Base-by-base conservation (phyloP, 176 grass and related monocot species). In the sorghum (Sorghum bicolor) region DNA sequence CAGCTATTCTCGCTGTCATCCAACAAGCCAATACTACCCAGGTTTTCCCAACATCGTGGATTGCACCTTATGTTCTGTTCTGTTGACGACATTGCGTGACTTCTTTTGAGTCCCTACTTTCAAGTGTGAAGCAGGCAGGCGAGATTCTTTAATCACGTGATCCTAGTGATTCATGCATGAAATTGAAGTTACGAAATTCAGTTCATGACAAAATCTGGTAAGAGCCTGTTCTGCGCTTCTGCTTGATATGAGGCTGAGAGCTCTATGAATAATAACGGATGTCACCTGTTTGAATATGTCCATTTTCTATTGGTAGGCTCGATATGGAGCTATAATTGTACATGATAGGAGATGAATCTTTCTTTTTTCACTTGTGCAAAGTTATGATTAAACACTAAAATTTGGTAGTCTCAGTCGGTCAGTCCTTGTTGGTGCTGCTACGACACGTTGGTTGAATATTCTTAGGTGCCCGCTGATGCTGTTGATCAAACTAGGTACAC, bases 1-100 rank as follows among this genome's bases (percentile, higher is more conserved):
- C 84, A 90, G 84, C 85, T 53, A n/a, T 73, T 83, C 84, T 87
- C 75, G 75, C 68, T 87, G 84, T 87, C 80, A 82, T 55, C 32
- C 41, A n/a, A 66, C 48, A 80, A 84, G 67, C n/a, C 68, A 20
- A 69, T 87, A 64, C 39, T 88, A 63, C n/a, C 25, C 38, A 61
- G 61, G 26, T 75, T 61, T 55, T 61, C 57, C 7, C 33, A 41
- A 17, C 65, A 58, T n/a, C 16, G 20, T 19, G 55, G 28, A 63
- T 64, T 34, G 29, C 39, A 20, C 26, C 70, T 48, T 82, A 11
- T 70, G 53, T 72, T 69, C 19, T 83, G 19, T 78, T 64, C 32
- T n/a, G n/a, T 33, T 48, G 2, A 19, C 12, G 34, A 29, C 36
- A 41, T 17, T 67, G 41, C 43, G 11, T 24, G 20, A 5, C 64